phyloP scores from a whole-genome alignment of 495 filamentous ascomycete species.

The Margaritispora aquatica region DNA sequence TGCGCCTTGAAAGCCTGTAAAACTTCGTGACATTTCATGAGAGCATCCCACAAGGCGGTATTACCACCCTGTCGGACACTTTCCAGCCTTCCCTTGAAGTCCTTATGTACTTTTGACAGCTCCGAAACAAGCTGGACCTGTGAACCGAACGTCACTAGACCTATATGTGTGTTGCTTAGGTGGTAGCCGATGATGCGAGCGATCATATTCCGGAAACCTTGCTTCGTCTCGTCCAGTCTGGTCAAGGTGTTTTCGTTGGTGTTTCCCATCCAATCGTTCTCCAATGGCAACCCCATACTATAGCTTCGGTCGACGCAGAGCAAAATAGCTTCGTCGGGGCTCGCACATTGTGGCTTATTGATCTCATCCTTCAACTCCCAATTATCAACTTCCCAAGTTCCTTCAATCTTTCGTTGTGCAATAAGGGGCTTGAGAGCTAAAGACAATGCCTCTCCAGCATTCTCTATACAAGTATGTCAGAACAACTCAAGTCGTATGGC shows the following conservation, averaged over 20 bases:
- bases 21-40: slow-evolving; percentile 5
- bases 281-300: slow-evolving; percentile 9
- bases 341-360: no score
- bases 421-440: no score
- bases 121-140: no score
- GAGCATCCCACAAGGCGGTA: slow-evolving; percentile 13
- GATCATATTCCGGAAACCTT: slow-evolving; percentile 14
- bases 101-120: no score
- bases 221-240: slow-evolving; percentile 13
- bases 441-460: no score
- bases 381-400: no score
- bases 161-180: slow-evolving; percentile 16
- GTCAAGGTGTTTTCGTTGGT: slow-evolving; percentile 8
- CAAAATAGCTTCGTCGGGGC: slow-evolving; percentile 19
- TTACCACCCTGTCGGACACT: neutral
- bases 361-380: neutral
- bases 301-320: slow-evolving; percentile 18
- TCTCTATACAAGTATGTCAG: no score
- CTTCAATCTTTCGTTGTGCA: no score
- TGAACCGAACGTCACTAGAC: slow-evolving; percentile 22
- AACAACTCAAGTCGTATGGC: no score
- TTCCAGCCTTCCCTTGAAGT: slow-evolving; percentile 16
- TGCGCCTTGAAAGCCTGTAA: neutral
- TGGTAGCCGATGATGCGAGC: slow-evolving; percentile 9
- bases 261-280: slow-evolving; percentile 3